Conservation (phyloP, 164 flowering plant genomes). For the Malania oleifera region DNA sequence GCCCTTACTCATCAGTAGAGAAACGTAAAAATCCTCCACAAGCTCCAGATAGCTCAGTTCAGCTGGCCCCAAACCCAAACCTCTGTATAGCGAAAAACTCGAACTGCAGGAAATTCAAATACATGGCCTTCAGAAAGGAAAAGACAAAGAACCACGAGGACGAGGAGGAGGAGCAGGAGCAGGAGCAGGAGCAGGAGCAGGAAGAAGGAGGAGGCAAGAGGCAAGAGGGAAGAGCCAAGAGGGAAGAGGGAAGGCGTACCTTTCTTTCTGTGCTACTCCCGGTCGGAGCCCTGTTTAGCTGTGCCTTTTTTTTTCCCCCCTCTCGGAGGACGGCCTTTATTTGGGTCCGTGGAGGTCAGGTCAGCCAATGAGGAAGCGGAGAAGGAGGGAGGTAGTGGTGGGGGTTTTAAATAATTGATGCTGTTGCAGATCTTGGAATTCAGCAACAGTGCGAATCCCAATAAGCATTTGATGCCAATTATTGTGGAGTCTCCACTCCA, state of each 20-base stretch:
- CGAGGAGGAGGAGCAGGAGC: too few relatives aligned
- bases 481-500: constrained; percentile 45
- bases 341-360: too few relatives aligned
- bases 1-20: too few relatives aligned
- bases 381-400: not conserved
- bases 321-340: too few relatives aligned
- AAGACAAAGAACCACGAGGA: too few relatives aligned
- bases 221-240: constrained; percentile 4
- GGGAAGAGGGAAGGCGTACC: constrained; percentile 6
- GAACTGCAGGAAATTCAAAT: not conserved
- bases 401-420: constrained; percentile 8
- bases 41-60: not conserved
- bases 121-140: not conserved
- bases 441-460: constrained; percentile 66
- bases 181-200: not conserved
- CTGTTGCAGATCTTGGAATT: constrained; percentile 54
- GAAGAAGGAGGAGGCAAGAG: not conserved
- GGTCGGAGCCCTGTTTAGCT: constrained; percentile 27
- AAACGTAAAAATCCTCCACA: not conserved
- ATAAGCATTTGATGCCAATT: constrained; percentile 71
- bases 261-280: constrained; percentile 24
- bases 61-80: not conserved
- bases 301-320: constrained; percentile 9
- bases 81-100: not conserved
- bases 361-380: constrained; percentile 6